Conservation (phyloP, 352 stramenopile species). For the Phytophthora nicotianae region DNA sequence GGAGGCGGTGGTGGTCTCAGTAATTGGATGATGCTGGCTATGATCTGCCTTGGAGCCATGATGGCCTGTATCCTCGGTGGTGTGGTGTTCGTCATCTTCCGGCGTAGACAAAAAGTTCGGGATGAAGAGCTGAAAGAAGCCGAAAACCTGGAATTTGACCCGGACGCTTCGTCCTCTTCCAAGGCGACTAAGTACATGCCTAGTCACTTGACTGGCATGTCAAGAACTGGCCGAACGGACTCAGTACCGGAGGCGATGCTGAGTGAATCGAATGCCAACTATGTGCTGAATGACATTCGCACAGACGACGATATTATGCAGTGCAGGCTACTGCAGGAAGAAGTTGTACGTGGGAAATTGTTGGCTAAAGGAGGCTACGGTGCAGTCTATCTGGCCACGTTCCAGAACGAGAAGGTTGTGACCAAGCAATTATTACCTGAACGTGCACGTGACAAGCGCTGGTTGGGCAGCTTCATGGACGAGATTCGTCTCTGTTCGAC, state of each 20-base stretch:
- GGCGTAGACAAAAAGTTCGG: slow-evolving; percentile 25
- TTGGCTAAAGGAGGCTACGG: slow-evolving; percentile 67
- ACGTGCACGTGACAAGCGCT: slow-evolving; percentile 38
- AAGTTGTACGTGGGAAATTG: slow-evolving; percentile 47
- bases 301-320: slow-evolving; percentile 64
- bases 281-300: slow-evolving; percentile 65
- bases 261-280: slow-evolving; percentile 23
- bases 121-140: slow-evolving; percentile 37
- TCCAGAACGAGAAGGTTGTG: slow-evolving; percentile 49
- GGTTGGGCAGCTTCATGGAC: slow-evolving; percentile 42
- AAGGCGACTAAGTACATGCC: slow-evolving; percentile 41
- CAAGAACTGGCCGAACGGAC: slow-evolving; percentile 28
- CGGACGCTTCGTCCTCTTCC: slow-evolving; percentile 23
- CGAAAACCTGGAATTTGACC: slow-evolving; percentile 30
- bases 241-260: slow-evolving; percentile 26
- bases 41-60: slow-evolving; percentile 40
- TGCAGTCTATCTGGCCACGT: slow-evolving; percentile 55
- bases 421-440: slow-evolving; percentile 54
- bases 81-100: slow-evolving; percentile 38
- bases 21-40: slow-evolving; percentile 51
- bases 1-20: slow-evolving; percentile 25
- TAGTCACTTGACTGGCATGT: slow-evolving; percentile 26
- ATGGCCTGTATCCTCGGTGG: slow-evolving; percentile 32
- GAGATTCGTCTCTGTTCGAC: slow-evolving; percentile 50
- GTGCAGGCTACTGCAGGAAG: slow-evolving; percentile 51